Conservation (phyloP, 768 basidiomycete species). For the Gymnopilus dilepis region DNA sequence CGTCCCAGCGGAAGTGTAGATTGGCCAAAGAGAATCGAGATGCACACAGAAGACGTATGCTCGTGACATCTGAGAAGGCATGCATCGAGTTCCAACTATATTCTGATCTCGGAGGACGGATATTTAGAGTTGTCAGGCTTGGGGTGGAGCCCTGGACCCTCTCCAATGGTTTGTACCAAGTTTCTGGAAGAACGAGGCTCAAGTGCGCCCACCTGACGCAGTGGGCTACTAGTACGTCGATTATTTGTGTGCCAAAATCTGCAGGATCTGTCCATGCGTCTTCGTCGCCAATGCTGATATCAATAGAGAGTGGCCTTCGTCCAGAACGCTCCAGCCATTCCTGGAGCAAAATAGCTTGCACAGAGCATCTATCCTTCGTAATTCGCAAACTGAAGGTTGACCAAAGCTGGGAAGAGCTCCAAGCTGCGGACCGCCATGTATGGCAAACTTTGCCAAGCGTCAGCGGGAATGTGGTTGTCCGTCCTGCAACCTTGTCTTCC, state of each 20-base stretch:
- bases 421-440: conserved; percentile 6
- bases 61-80: too few relatives aligned
- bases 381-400: conserved; percentile 5
- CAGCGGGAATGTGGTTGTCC: conserved; percentile 6
- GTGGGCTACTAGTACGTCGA: conserved; percentile 2
- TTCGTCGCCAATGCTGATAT: neutral
- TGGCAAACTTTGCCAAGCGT: conserved; percentile 2
- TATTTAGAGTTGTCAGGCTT: too few relatives aligned
- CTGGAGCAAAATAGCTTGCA: neutral
- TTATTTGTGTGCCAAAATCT: neutral
- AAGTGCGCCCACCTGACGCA: conserved; percentile 3
- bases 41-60: too few relatives aligned
- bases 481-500: neutral
- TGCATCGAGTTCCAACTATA: too few relatives aligned
- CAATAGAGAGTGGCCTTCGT: neutral
- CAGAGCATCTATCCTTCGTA: neutral
- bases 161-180: conserved; percentile 11
- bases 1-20: too few relatives aligned
- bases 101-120: too few relatives aligned
- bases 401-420: conserved; percentile 8
- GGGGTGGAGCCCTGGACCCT: too few relatives aligned
- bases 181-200: conserved; percentile 12
- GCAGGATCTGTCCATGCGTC: neutral
- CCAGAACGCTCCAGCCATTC: conserved; percentile 8
- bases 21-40: too few relatives aligned